These are phyloP conservation scores for Agapanthus africanus DNA, from an alignment of 106 monocot species.

Conservation along the genomic window DNA sequence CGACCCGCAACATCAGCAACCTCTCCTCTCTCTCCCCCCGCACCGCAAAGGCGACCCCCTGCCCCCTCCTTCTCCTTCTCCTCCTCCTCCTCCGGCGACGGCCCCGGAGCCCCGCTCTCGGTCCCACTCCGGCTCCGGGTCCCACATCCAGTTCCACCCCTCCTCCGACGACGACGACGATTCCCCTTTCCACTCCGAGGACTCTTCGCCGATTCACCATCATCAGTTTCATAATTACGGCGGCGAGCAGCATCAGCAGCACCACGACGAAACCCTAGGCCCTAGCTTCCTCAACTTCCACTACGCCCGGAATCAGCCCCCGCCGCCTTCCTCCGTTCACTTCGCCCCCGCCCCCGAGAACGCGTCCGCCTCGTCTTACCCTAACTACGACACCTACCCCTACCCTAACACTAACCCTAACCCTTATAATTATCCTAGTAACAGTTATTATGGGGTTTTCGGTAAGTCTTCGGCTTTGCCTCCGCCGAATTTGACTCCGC, in stretches of 20 bases:
- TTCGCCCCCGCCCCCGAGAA: too few relatives aligned
- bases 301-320: slow-evolving; percentile 46
- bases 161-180: slow-evolving; percentile 35
- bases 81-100: slow-evolving; percentile 1
- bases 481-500: slow-evolving; percentile 15
- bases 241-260: background rate
- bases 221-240: slow-evolving; percentile 3
- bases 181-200: slow-evolving; percentile 40
- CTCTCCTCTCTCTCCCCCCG: slow-evolving; percentile 46
- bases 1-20: slow-evolving; percentile 10
- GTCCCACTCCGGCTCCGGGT: slow-evolving; percentile 51
- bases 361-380: slow-evolving; percentile 10
- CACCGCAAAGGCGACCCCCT: slow-evolving; percentile 55
- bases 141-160: slow-evolving; percentile 60
- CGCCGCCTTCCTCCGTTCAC: slow-evolving; percentile 26
- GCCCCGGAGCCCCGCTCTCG: slow-evolving; percentile 12
- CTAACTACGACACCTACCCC: background rate
- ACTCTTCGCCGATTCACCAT: slow-evolving; percentile 15
- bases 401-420: slow-evolving; percentile 14
- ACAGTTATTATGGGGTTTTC: slow-evolving; percentile 13
- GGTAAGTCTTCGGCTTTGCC: slow-evolving; percentile 14
- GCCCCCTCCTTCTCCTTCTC: slow-evolving; percentile 19
- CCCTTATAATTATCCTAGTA: slow-evolving; percentile 11
- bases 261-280: background rate
- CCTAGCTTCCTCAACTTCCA: slow-evolving; percentile 21